These are phyloP conservation scores for Tranzscheliella williamsii DNA, from an alignment of 1,284 basidiomycete species.

Conservation along the genomic window DNA sequence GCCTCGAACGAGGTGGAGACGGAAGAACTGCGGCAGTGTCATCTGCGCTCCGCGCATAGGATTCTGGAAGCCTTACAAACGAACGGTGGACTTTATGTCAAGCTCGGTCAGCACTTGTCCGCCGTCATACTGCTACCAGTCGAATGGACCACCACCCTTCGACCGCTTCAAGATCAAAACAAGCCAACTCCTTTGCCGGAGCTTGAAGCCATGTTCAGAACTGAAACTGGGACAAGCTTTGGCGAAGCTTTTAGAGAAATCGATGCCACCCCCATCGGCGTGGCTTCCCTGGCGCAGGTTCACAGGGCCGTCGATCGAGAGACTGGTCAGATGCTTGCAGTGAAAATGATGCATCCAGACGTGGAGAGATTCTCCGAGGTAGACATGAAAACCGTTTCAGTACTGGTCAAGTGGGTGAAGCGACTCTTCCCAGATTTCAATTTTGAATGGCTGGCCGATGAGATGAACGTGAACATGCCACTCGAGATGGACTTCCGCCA, in stretches of 20 bases:
- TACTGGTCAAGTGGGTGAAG: constrained; percentile 76
- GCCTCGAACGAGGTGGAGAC: constrained; percentile 30
- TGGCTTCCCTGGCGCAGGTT: constrained; percentile 90
- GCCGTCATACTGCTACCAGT: constrained; percentile 73
- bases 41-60: constrained; percentile 56
- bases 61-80: constrained; percentile 53
- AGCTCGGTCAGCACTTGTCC: constrained; percentile 70
- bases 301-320: constrained; percentile 76
- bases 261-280: constrained; percentile 86
- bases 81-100: constrained; percentile 93
- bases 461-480: constrained; percentile 71
- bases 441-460: constrained; percentile 63
- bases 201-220: constrained; percentile 57
- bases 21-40: constrained; percentile 54
- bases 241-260: constrained; percentile 69
- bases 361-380: constrained; percentile 90
- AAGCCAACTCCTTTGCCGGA: constrained; percentile 56
- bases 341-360: constrained; percentile 96
- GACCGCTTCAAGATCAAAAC: constrained; percentile 64
- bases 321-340: constrained; percentile 70
- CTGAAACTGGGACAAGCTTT: constrained; percentile 57
- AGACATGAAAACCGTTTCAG: constrained; percentile 68
- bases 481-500: constrained; percentile 92
- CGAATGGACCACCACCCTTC: constrained; percentile 71
- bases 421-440: constrained; percentile 78